Evolutionary conservation across 2,329 filamentous ascomycete species (phyloP).

Genomic region (Colletotrichum filicis): DNA sequence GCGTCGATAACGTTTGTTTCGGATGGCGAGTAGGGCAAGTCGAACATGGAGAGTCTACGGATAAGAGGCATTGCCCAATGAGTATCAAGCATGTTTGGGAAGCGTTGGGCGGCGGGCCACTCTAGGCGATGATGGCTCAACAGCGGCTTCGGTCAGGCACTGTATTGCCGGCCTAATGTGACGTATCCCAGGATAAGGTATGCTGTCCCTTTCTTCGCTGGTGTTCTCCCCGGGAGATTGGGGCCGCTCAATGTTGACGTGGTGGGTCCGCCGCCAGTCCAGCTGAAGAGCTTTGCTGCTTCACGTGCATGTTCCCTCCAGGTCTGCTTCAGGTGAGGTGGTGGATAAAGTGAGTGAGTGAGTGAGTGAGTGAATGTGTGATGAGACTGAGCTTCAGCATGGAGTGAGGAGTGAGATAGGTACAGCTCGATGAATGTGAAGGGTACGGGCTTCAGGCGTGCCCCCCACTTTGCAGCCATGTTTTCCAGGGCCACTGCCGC

Average conservation of each 20-base stretch:
- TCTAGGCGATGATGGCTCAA: neutral
- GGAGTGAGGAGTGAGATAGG: neutral
- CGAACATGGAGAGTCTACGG: neutral
- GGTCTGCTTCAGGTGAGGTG: neutral
- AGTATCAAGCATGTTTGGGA: neutral
- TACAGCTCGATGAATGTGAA: neutral
- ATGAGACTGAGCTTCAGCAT: neutral
- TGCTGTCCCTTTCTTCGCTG: neutral
- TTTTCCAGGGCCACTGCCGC: constrained; percentile 1
- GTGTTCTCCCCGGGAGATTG: neutral
- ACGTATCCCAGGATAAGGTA: constrained; percentile 2
- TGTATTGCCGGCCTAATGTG: constrained; percentile 13
- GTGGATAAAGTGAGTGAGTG: neutral
- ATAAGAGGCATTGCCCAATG: constrained; percentile 14
- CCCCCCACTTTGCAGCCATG: constrained; percentile 19
- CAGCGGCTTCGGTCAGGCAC: constrained; percentile 15
- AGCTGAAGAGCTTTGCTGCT: constrained; percentile 14
- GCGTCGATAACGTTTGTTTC: constrained; percentile 15
- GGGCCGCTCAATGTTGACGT: constrained; percentile 10
- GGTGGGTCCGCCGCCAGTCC: constrained; percentile 16
- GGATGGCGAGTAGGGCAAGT: neutral
- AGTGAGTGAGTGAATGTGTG: neutral
- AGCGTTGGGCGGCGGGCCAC: neutral
- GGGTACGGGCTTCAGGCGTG: neutral
- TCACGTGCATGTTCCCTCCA: constrained; percentile 18